Evolutionary conservation across 305 asterid genomes (phyloP), one percentile per base, ranked within the genome.

Genomic region (Striga hermonthica): DNA sequence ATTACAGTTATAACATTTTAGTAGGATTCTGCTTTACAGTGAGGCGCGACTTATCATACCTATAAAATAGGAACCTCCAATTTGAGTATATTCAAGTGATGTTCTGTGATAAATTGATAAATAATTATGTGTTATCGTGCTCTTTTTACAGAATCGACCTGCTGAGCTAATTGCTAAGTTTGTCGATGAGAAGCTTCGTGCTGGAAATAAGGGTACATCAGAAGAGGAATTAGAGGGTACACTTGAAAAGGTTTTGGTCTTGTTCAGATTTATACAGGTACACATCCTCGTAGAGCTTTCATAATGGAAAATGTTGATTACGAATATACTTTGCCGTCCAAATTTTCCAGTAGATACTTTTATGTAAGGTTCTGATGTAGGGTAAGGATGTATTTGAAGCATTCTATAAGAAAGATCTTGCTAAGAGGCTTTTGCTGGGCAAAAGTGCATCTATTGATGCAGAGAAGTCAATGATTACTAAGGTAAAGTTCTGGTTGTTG

Each of bases 201-300:
- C 96, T 57, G 97, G 99, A 56, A 88, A 90, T 79, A 90, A 93
- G 81, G 99, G 99, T 66, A 84, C 90, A 52, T 91, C 97, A 40
- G 98, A 94, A 83, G 99, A 94, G 84, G 99, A 90, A 71, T 77
- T 94, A 78, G 99, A 94, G 90, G 87, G 95, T 57, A 90, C 90
- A 67, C 87, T 94, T 53, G 98, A 94, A 72, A 94, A 85, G 80
- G 98, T 91, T 68, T 76, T 94, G 86, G 89, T 88, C 62, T 79
- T 94, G 70, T 94, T 94, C 83, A 84, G 98, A 79, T 90, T 79
- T 82, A 91, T 94, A 74, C 98, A 90, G 95, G 99, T 86, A 82
- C 6, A 40, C 16, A 37, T 9, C 8, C 9, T 52, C 34, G 40
- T 61, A 61, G 44, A 31, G 52, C 48, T 22, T 40, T 64, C 37